Evolutionary conservation across 1,284 basidiomycete species (phyloP).

Genomic region (Ganoderma sp.): DNA sequence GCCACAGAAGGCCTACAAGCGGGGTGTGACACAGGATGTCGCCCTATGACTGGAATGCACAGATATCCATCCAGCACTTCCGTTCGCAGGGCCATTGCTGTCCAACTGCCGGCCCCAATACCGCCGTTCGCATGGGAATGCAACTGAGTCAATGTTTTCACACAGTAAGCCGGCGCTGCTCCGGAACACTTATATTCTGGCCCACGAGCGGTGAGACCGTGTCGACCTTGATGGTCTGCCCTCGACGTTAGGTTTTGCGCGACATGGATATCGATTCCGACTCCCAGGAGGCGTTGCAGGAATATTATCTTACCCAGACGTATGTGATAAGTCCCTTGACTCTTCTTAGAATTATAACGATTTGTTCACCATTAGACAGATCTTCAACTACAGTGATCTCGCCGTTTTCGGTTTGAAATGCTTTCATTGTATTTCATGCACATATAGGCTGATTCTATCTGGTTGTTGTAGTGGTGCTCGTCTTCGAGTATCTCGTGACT

Average conservation of each 20-base stretch:
- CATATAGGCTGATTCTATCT: too few species aligned
- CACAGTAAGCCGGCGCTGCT: too few species aligned
- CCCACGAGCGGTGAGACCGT: background rate
- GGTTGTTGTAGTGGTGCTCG: slow-evolving; percentile 16
- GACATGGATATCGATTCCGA: slow-evolving; percentile 28
- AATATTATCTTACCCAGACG: background rate
- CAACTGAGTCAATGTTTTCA: too few species aligned
- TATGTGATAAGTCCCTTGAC: too few species aligned
- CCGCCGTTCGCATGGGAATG: too few species aligned
- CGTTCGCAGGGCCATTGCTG: too few species aligned
- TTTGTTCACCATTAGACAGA: slow-evolving; percentile 5
- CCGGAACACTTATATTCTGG: background rate
- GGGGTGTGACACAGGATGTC: too few species aligned
- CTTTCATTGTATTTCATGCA: too few species aligned
- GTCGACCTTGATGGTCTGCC: slow-evolving; percentile 21
- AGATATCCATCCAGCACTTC: too few species aligned
- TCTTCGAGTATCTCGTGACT: slow-evolving; percentile 25
- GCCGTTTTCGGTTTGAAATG: slow-evolving; percentile 23
- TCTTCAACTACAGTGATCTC: slow-evolving; percentile 25
- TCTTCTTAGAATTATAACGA: background rate
- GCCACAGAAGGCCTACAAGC: too few species aligned
- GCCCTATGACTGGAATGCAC: too few species aligned
- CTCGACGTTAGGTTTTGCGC: slow-evolving; percentile 11
- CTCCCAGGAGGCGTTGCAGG: slow-evolving; percentile 30
- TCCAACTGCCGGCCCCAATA: too few species aligned